Evolutionary conservation across 1,284 basidiomycete species (phyloP).

Genomic region (Pisolithus thermaeus): DNA sequence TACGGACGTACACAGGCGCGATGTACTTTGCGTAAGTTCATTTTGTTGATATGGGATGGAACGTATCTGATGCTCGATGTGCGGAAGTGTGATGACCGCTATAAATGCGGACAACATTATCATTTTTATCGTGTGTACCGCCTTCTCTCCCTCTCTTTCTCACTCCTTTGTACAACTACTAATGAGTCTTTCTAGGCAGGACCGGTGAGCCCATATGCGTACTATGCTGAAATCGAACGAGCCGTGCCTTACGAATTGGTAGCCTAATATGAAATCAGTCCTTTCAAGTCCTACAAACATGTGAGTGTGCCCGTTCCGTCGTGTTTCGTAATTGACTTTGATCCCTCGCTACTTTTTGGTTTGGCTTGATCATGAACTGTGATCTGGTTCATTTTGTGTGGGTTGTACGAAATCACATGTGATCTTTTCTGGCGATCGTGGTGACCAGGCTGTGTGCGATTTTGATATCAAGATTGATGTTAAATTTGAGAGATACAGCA

Average conservation of each 20-base stretch:
- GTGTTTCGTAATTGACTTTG: too few species aligned
- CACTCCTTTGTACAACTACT: neutral
- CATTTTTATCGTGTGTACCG: slow-evolving; percentile 8
- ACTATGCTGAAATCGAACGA: too few species aligned
- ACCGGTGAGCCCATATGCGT: slow-evolving; percentile 1
- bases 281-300: slow-evolving; percentile 2
- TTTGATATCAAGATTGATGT: slow-evolving; percentile 38
- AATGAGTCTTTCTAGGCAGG: neutral
- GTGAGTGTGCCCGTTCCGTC: slow-evolving; percentile 3
- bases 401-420: neutral
- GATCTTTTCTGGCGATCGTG: neutral
- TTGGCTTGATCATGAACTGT: too few species aligned
- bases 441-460: slow-evolving; percentile 32
- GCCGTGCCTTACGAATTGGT: too few species aligned
- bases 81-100: slow-evolving; percentile 11
- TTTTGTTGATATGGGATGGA: neutral
- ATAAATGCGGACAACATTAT: slow-evolving; percentile 10
- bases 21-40: slow-evolving; percentile 16
- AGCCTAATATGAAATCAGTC: slow-evolving; percentile 4
- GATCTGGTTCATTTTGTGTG: too few species aligned
- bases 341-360: too few species aligned
- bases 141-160: neutral
- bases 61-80: neutral
- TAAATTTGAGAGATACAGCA: slow-evolving; percentile 34
- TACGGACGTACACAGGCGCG: slow-evolving; percentile 5